Percentiles rank a stretch among this genome's conserved stretches.
Evolutionary conservation across 148 eudicot genomes (phyloP).

Genomic region (Rhododendron simsii): DNA sequence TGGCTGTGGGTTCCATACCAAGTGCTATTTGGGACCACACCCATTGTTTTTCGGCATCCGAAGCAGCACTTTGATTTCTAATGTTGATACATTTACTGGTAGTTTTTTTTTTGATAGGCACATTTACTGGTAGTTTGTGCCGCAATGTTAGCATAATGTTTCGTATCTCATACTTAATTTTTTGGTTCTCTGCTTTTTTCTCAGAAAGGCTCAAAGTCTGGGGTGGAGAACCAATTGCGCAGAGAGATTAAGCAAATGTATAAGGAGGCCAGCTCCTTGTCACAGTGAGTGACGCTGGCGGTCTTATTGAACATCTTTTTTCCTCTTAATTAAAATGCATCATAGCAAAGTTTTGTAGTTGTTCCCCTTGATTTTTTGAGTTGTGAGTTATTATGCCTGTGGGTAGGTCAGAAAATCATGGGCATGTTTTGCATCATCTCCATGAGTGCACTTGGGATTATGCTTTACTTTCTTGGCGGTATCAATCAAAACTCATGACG

Average conservation of each 20-base stretch:
- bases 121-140: neutral
- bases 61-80: neutral
- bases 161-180: neutral
- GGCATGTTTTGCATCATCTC: neutral
- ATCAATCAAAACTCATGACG: neutral
- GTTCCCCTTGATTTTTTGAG: neutral
- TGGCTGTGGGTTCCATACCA: neutral
- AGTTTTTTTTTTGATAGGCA: no score
- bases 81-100: neutral
- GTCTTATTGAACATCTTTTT: neutral
- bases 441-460: neutral
- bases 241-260: constrained; percentile 70
- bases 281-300: constrained; percentile 56
- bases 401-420: neutral
- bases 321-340: neutral
- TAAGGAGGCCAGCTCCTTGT: constrained; percentile 68
- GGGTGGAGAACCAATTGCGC: constrained; percentile 49
- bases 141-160: neutral
- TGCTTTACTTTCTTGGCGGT: neutral
- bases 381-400: neutral
- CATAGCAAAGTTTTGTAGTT: neutral
- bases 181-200: constrained; percentile 10
- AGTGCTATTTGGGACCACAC: neutral
- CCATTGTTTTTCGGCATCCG: neutral
- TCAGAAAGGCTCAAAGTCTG: constrained; percentile 43